Evolutionary conservation across 495 filamentous ascomycete genomes (phyloP), one percentile per base, ranked within the genome.

Genomic region (Penicillium nucicola): DNA sequence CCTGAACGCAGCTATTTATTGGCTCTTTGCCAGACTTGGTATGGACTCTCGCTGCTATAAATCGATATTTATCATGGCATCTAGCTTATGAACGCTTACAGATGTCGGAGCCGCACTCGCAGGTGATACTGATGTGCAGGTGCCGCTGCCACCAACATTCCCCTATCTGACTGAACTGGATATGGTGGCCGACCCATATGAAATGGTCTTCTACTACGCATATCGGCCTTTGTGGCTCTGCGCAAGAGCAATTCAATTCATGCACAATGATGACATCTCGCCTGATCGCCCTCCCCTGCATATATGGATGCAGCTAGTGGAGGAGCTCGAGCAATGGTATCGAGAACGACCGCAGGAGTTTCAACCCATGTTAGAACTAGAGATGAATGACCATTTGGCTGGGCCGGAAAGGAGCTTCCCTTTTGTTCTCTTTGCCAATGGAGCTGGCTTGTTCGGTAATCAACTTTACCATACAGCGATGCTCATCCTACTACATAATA

Each of bases 381-480:
- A 59, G 3, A 35, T 38, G 14, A 53, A 55, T 9, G 48, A 60
- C 17, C 48, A 53, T 7, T 19, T 43, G 4, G 39, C 58, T 14
- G 63, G 53, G 1, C 38, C 52, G 28, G 55, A 42, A 5, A 43
- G 58, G 36, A 52, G 50, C 33, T 75, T 77, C 49, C 70, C 71
- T 0, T 47, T 69, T 15, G 48, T 77, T 31, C 45, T 75, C 8
- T 77, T 71, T 42, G 62, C 69, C 2, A 71, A 66, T 46, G 70
- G 66, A 20, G 64, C 70, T 5, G 70, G 66, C 1, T 50, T 67
- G 11, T 70, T 70, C n/a, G 60, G 64, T 20, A 74, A 70, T 45
- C 66, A 66, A 50, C 43, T 77, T 1, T 75, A 75, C 42, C 71
- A 75, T 47, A 73, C 70, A 3, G 70, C 70, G 12, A 71, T 69